Percentiles rank a stretch among this genome's conserved stretches.
phyloP scores from a whole-genome alignment of 495 filamentous ascomycete species.

The Parachaetomium inaequale region DNA sequence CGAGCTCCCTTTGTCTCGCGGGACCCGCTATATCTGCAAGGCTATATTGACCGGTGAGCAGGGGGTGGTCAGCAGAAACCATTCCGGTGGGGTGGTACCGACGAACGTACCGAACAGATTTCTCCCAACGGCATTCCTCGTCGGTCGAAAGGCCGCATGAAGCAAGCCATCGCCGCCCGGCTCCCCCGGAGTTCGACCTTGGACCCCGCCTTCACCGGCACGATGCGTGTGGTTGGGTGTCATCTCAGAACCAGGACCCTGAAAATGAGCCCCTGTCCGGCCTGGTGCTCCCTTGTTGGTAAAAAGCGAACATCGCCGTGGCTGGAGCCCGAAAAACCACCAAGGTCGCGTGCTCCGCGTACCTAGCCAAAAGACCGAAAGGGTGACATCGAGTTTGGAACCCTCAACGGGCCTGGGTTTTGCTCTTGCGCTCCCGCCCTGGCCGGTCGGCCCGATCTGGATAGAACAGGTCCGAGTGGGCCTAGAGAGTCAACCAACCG shows the following conservation, averaged over 20 bases:
- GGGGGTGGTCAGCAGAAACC: slow-evolving; percentile 3
- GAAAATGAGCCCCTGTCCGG: not conserved
- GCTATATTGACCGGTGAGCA: slow-evolving; percentile 23
- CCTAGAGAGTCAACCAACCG: no score
- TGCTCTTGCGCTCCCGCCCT: not conserved
- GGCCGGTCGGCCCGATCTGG: not conserved
- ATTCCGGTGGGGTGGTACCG: not conserved
- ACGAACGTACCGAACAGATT: not conserved
- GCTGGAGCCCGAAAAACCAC: no score
- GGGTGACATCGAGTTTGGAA: no score
- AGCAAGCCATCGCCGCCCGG: not conserved
- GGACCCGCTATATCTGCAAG: slow-evolving; percentile 12
- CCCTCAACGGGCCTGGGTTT: no score
- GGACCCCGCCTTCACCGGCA: not conserved
- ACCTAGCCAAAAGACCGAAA: no score
- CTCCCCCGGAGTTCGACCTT: not conserved
- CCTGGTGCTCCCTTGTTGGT: not conserved
- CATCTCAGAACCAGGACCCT: not conserved
- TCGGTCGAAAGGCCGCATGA: not conserved
- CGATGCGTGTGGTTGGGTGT: no score
- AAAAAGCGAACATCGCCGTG: not conserved
- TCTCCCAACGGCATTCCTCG: not conserved
- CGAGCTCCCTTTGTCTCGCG: not conserved
- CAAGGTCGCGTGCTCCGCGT: no score
- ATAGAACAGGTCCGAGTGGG: not conserved